phyloP scores from a whole-genome alignment of 2,329 filamentous ascomycete genomes.

The Talaromyces piceae region DNA sequence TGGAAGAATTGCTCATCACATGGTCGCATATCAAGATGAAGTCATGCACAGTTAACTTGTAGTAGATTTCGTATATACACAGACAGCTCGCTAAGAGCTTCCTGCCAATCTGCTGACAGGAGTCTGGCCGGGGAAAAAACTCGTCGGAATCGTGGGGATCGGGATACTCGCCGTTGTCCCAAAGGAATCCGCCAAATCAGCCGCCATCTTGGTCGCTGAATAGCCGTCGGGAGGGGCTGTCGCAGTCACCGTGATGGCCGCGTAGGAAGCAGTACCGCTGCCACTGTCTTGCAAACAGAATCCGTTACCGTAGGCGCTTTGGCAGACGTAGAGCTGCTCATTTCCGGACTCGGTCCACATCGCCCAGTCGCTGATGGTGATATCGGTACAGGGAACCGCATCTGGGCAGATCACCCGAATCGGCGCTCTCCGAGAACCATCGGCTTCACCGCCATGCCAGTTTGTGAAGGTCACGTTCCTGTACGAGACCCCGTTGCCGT shows the following conservation, averaged over 20 bases:
- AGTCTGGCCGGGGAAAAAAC: conserved; percentile 25
- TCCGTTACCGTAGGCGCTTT: conserved; percentile 43
- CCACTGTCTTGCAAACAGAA: conserved; percentile 36
- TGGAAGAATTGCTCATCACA: too few relatives aligned
- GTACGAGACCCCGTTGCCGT: conserved; percentile 47
- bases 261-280: conserved; percentile 15
- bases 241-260: conserved; percentile 16
- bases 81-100: not conserved
- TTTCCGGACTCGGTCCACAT: conserved; percentile 36
- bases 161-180: conserved; percentile 19
- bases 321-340: conserved; percentile 39
- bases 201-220: conserved; percentile 21
- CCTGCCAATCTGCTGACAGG: conserved; percentile 17
- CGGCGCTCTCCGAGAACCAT: conserved; percentile 46
- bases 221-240: conserved; percentile 22
- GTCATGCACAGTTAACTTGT: too few relatives aligned
- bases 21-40: too few relatives aligned
- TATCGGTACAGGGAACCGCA: conserved; percentile 45
- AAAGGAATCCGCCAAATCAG: conserved; percentile 19
- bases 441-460: conserved; percentile 48
- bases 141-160: conserved; percentile 22
- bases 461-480: conserved; percentile 47
- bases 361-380: conserved; percentile 44
- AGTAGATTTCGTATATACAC: too few relatives aligned
- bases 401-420: conserved; percentile 48